Percentiles rank a stretch among this genome's conserved stretches.
Conservation (phyloP, 78 protist species). For the Trichosphaerium sp. region DNA sequence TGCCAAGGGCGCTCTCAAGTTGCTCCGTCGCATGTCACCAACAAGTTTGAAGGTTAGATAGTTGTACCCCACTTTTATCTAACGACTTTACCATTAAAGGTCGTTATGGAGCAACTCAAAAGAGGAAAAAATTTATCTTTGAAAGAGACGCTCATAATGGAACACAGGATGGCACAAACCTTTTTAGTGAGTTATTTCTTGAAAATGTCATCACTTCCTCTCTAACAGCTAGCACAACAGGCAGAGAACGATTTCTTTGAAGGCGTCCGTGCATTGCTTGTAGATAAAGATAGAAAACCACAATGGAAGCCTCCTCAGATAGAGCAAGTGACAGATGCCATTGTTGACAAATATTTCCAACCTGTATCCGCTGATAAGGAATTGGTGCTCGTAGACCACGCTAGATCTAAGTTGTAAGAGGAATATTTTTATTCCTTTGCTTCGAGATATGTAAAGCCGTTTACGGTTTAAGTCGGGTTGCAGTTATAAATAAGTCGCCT, state of each 20-base stretch:
- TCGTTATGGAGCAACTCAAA: constrained; percentile 29
- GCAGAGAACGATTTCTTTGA: background rate
- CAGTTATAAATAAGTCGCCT: too few relatives aligned
- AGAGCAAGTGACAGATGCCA: constrained; percentile 2
- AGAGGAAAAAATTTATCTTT: constrained; percentile 2
- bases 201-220: background rate
- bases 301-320: constrained; percentile 32
- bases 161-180: constrained; percentile 23
- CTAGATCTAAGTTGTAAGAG: too few relatives aligned
- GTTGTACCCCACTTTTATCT: too few relatives aligned
- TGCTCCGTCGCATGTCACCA: constrained; percentile 16
- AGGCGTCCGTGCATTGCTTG: constrained; percentile 48
- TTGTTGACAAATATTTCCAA: constrained; percentile 23
- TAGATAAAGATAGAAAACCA: constrained; percentile 57
- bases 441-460: too few relatives aligned
- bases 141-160: constrained; percentile 28
- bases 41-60: constrained; percentile 14
- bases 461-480: too few relatives aligned
- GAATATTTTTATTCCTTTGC: too few relatives aligned
- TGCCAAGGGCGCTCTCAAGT: constrained; percentile 6
- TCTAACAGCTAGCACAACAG: background rate
- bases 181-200: too few relatives aligned
- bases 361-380: constrained; percentile 8
- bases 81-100: too few relatives aligned
- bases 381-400: too few relatives aligned